Percentiles rank a stretch among this genome's conserved stretches.
These are phyloP conservation scores for Thalassia testudinum DNA, from an alignment of 116 monocot genomes.

Conservation along the genomic window DNA sequence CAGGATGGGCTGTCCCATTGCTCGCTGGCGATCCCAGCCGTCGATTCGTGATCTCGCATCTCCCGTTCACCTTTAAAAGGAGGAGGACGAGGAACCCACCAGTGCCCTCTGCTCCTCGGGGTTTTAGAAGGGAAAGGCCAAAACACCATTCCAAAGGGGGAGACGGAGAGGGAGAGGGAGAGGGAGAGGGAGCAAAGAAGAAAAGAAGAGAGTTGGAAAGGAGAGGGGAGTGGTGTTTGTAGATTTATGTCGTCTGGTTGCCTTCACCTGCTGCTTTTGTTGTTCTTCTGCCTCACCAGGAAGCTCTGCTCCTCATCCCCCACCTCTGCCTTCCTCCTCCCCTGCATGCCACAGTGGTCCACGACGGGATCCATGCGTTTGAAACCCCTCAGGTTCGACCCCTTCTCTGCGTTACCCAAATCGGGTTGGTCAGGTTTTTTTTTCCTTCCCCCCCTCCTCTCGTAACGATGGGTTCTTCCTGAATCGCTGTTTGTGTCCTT, in stretches of 20 bases:
- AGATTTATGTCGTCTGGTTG: slow-evolving; percentile 4
- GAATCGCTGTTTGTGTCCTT: too few relatives aligned
- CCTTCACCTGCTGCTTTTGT: background rate
- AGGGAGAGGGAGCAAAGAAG: background rate
- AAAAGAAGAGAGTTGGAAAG: too few relatives aligned
- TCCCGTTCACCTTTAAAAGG: too few relatives aligned
- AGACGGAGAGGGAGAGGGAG: background rate
- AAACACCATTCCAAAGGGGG: background rate
- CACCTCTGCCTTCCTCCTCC: background rate
- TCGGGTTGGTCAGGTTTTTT: background rate
- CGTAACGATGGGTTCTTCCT: background rate
- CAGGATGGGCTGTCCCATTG: too few relatives aligned
- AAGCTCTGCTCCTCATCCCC: background rate
- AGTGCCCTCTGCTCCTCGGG: too few relatives aligned
- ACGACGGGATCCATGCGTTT: background rate
- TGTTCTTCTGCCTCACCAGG: too few relatives aligned
- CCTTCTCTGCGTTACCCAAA: background rate
- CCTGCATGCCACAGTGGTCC: background rate
- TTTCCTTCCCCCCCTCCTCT: too few relatives aligned
- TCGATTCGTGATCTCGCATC: too few relatives aligned
- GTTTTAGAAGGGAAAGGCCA: background rate
- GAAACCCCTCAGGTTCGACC: background rate
- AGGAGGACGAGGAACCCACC: too few relatives aligned
- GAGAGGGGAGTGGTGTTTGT: background rate
- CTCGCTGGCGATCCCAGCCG: too few relatives aligned